Evolutionary conservation across 2,329 filamentous ascomycete species (phyloP).

Genomic region (Chaetomiaceae sp.): DNA sequence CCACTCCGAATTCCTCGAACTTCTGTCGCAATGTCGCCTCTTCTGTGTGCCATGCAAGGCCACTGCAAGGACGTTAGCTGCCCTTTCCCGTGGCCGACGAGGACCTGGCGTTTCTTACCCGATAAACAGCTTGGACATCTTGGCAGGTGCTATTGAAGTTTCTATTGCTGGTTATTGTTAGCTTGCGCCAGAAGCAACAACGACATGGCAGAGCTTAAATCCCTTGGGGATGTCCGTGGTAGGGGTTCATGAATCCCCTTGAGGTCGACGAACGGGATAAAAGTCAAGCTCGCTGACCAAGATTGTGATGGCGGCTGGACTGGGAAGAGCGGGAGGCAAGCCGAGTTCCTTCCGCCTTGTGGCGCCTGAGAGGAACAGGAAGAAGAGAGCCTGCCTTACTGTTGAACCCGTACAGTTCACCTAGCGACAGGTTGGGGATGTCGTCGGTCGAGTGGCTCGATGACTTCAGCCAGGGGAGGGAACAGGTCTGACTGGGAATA

Average conservation of each 20-base stretch:
- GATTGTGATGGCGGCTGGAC: background rate
- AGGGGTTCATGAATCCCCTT: background rate
- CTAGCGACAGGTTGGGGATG: constrained; percentile 21
- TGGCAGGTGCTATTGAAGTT: too few relatives aligned
- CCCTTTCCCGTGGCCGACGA: background rate
- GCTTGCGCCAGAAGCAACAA: background rate
- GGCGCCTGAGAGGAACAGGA: constrained; percentile 14
- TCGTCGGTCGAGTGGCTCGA: constrained; percentile 18
- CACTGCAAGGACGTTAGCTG: constrained; percentile 46
- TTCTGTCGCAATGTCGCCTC: constrained; percentile 80
- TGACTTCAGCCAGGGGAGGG: constrained; percentile 27
- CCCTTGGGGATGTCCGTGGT: too few relatives aligned
- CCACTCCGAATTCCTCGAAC: constrained; percentile 83
- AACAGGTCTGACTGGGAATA: constrained; percentile 17
- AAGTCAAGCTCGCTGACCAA: background rate
- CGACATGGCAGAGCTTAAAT: background rate
- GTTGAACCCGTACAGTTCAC: constrained; percentile 14
- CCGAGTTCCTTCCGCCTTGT: background rate
- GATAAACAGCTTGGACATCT: constrained; percentile 92
- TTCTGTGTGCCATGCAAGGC: constrained; percentile 97
- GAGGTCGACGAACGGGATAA: background rate
- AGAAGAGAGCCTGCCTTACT: constrained; percentile 6
- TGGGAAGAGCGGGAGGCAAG: constrained; percentile 3
- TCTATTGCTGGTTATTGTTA: too few relatives aligned
- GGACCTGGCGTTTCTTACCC: constrained; percentile 54